phyloP scores from a whole-genome alignment of 2,329 filamentous ascomycete genomes.

The Aspergillus pseudoglaucus region DNA sequence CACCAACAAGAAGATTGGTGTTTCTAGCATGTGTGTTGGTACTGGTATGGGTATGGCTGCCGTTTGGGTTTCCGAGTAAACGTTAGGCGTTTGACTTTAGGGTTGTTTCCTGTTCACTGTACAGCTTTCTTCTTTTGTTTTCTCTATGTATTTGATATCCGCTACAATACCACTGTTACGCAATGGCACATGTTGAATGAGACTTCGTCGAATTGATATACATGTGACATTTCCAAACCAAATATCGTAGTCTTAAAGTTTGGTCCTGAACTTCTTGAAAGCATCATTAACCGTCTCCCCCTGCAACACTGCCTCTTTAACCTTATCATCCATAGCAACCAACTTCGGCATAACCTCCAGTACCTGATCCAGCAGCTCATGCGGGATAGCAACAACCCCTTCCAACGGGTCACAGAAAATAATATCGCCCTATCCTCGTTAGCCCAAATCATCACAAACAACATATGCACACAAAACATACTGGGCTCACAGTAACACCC shows the following conservation, averaged over 20 bases:
- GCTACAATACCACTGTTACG: constrained; percentile 12
- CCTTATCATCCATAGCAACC: constrained; percentile 50
- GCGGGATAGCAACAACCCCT: constrained; percentile 63
- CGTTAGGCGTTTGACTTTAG: constrained; percentile 2
- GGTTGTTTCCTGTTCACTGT: constrained; percentile 9
- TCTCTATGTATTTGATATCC: constrained; percentile 15
- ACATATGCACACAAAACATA: constrained; percentile 15
- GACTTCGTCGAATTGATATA: too few relatives aligned
- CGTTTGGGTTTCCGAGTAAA: constrained; percentile 88
- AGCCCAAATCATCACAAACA: background rate
- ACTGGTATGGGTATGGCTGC: constrained; percentile 98
- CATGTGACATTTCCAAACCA: background rate
- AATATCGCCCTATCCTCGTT: constrained; percentile 51
- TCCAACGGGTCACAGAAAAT: constrained; percentile 64
- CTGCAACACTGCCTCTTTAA: constrained; percentile 58
- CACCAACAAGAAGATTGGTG: constrained; percentile 75
- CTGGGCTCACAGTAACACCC: constrained; percentile 37
- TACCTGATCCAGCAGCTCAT: constrained; percentile 53
- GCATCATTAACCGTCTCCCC: constrained; percentile 60
- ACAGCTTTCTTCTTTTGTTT: constrained; percentile 5
- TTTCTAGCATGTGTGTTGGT: constrained; percentile 94
- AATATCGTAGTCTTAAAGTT: constrained; percentile 7
- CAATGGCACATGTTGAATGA: background rate
- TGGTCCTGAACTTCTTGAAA: constrained; percentile 52
- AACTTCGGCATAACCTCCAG: constrained; percentile 53